Evolutionary conservation across 306 rosid genomes (phyloP), one percentile per base, ranked within the genome.

Genomic region (Calophaca sinica): DNA sequence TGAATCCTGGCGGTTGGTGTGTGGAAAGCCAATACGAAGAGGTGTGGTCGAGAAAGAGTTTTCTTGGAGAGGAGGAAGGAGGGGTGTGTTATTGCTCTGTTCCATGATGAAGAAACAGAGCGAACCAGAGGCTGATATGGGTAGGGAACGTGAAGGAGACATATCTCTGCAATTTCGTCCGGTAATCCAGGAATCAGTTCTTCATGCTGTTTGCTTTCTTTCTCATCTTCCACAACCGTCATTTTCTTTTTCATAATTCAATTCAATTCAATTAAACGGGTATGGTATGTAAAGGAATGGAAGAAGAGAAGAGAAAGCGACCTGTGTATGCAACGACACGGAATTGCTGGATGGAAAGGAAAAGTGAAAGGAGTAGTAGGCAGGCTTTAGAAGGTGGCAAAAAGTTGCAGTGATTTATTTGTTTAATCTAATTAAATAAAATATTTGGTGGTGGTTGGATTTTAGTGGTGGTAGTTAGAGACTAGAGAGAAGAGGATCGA

Each of bases 71-170:
- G 59, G 9, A 63, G 50, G 57, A 88, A 88, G 0, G 58, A 52
- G 0, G 90, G 87, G 69, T 76, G 39, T 0, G 83, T 67, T 3
- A 87, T 81, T 50, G 88, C 81, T 81, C 68, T 85, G 86, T 86
- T 88, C 96, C 92, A 88, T 2, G 90, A 76, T 0, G 84, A 82
- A 0, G 90, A 91, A 29, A 91, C 91, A 35, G 88, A 80, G 58
- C 96, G 90, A 0, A 79, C 81, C 14, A 85, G 35, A 26, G 88
- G 54, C 2, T 79, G 91, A 79, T 87, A 88, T 0, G 96, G 96
- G 33, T 88, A 91, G 0, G 96, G 94, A 77, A 91, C 81, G 38
- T 66, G 88, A 13, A 88, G 87, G 14, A 91, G 93, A 71, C 96
- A 91, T 0, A 91, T 83, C 78, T 82, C 88, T 5, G 93, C 80